Conservation (phyloP, 2,329 filamentous ascomycete species). For the Chaetomium strumarium region DNA sequence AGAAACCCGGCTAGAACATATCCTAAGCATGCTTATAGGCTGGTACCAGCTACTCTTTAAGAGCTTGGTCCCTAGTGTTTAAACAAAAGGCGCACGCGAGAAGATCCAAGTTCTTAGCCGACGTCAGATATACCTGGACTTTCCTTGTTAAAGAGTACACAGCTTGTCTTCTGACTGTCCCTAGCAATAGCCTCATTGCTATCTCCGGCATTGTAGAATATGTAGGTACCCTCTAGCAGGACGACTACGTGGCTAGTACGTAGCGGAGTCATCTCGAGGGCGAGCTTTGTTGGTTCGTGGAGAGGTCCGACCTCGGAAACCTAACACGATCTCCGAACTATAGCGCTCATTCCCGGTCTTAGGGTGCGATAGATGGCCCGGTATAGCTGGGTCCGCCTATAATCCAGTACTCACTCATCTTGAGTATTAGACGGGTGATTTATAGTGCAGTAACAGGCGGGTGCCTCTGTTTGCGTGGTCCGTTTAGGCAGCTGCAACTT, state of each 20-base stretch:
- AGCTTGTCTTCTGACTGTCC: neutral
- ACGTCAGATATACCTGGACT: too few species aligned
- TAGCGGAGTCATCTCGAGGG: constrained; percentile 6
- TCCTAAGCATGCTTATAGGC: too few species aligned
- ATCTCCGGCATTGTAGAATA: constrained; percentile 5
- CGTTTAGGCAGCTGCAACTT: constrained; percentile 1
- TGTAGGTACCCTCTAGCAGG: neutral
- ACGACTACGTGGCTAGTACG: constrained; percentile 7
- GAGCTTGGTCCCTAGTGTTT: too few species aligned
- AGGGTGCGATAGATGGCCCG: constrained; percentile 3
- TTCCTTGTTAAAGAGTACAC: neutral
- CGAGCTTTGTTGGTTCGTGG: constrained; percentile 3
- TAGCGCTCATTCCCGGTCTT: constrained; percentile 6
- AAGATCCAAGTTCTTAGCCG: too few species aligned
- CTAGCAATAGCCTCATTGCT: constrained; percentile 2
- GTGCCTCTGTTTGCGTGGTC: neutral
- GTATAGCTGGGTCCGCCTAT: neutral
- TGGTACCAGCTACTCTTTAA: too few species aligned
- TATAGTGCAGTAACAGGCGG: constrained; percentile 1
- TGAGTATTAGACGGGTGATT: neutral
- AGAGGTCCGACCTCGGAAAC: neutral
- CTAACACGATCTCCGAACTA: neutral
- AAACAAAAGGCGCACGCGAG: too few species aligned
- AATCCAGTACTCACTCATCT: neutral
- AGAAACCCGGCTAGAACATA: too few species aligned